phyloP scores from a whole-genome alignment of 345 rosid species.

The Eucalyptus globulus region DNA sequence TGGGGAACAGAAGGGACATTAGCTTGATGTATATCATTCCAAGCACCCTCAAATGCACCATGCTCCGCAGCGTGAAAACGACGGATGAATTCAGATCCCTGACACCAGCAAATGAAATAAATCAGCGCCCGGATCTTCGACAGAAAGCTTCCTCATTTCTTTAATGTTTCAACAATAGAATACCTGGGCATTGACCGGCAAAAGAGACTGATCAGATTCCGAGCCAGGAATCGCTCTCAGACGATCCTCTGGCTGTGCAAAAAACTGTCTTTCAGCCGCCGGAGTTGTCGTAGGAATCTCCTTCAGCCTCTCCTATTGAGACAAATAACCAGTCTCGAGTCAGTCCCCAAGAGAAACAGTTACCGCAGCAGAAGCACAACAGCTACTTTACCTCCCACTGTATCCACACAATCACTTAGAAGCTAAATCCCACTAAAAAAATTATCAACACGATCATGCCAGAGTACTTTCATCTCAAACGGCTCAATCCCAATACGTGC shows the following conservation, averaged over 20 bases:
- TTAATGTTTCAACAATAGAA: neutral
- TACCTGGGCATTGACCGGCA: slow-evolving; percentile 66
- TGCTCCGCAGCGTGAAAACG: slow-evolving; percentile 58
- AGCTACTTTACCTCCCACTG: neutral
- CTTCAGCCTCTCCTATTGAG: slow-evolving; percentile 64
- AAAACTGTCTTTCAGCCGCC: slow-evolving; percentile 35
- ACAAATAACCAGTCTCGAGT: neutral
- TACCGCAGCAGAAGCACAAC: neutral
- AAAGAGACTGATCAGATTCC: slow-evolving; percentile 54
- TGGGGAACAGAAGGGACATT: slow-evolving; percentile 32
- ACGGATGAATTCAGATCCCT: slow-evolving; percentile 76
- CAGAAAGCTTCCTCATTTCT: neutral
- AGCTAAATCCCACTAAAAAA: neutral
- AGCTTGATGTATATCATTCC: slow-evolving; percentile 73
- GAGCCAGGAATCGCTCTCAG: slow-evolving; percentile 72
- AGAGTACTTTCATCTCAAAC: neutral
- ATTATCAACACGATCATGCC: neutral
- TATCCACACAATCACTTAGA: neutral
- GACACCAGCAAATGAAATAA: neutral
- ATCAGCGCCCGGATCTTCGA: neutral
- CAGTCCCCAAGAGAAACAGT: neutral
- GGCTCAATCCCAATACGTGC: neutral
- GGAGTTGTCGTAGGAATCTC: slow-evolving; percentile 61
- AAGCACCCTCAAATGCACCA: slow-evolving; percentile 59
- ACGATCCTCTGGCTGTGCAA: slow-evolving; percentile 27